Percentiles rank a stretch among this genome's conserved stretches.
These are phyloP conservation scores for Plasmodium chabaudi DNA, from an alignment of 169 alveolate genomes.

Conservation along the genomic window DNA sequence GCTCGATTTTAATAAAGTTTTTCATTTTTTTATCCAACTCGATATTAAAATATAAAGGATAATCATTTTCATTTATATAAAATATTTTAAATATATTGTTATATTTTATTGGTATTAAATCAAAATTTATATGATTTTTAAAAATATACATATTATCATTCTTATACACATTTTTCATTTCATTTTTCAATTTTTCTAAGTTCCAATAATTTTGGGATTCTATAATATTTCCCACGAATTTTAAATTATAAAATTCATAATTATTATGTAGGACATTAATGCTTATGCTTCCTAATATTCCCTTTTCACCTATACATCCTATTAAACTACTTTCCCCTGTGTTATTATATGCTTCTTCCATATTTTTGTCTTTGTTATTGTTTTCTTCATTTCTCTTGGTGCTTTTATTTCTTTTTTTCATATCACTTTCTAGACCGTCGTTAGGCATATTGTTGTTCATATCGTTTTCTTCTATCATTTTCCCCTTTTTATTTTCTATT, in stretches of 20 bases:
- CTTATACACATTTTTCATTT: constrained; percentile 33
- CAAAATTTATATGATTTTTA: constrained; percentile 70
- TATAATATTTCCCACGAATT: constrained; percentile 62
- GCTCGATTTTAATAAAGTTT: constrained; percentile 21
- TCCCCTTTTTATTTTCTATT: not conserved
- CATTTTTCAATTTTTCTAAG: constrained; percentile 36
- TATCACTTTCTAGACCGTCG: not conserved
- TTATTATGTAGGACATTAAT: constrained; percentile 53
- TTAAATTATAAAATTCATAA: constrained; percentile 66
- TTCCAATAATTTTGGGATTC: constrained; percentile 69
- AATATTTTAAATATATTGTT: constrained; percentile 32
- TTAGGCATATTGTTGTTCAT: not conserved
- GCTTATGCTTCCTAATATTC: constrained; percentile 40
- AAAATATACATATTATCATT: constrained; percentile 32
- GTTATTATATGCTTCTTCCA: not conserved
- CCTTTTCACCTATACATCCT: not conserved
- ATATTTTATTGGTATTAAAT: constrained; percentile 60
- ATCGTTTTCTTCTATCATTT: not conserved
- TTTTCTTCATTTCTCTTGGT: not conserved
- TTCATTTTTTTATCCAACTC: constrained; percentile 69
- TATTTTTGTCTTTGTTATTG: not conserved
- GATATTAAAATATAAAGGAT: constrained; percentile 46
- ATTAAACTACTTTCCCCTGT: not conserved
- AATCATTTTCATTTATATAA: constrained; percentile 48
- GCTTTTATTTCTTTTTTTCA: not conserved